Percentiles rank a stretch among this genome's conserved stretches.
These are phyloP conservation scores for Kwoniella mangroviensis DNA, from an alignment of 768 basidiomycete genomes.

Conservation along the genomic window DNA sequence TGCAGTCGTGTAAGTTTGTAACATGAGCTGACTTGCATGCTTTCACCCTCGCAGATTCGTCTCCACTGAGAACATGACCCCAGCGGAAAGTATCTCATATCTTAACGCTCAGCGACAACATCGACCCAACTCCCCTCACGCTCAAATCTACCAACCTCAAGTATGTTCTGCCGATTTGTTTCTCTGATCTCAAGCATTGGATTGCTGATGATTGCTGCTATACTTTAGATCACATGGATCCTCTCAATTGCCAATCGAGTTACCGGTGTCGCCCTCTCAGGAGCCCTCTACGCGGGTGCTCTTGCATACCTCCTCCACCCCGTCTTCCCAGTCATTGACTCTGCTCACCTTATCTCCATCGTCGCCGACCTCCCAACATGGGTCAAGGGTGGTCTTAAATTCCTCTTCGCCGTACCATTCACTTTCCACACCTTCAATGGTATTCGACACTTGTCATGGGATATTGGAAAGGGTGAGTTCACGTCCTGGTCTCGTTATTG, in stretches of 20 bases:
- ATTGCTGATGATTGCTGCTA: background rate
- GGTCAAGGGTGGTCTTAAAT: conserved; percentile 76
- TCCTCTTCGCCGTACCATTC: conserved; percentile 81
- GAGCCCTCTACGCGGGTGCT: conserved; percentile 78
- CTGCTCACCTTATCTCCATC: conserved; percentile 73
- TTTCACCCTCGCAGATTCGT: conserved; percentile 33
- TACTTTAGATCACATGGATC: conserved; percentile 79
- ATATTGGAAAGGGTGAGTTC: conserved; percentile 79
- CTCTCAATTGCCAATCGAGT: conserved; percentile 82
- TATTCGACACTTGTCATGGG: conserved; percentile 87
- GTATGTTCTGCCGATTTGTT: conserved; percentile 28
- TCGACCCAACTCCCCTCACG: conserved; percentile 92
- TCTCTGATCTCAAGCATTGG: background rate
- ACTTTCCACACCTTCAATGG: conserved; percentile 91
- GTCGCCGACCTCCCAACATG: conserved; percentile 73
- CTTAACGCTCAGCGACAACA: conserved; percentile 84
- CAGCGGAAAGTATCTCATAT: conserved; percentile 61
- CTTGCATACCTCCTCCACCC: conserved; percentile 85
- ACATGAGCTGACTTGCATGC: background rate
- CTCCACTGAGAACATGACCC: conserved; percentile 52
- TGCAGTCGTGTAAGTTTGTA: no score
- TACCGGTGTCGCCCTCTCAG: conserved; percentile 80
- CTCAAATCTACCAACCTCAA: conserved; percentile 78
- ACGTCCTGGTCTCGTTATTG: background rate
- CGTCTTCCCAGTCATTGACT: conserved; percentile 68